phyloP scores from a whole-genome alignment of 306 rosid species.

The Citrullus colocynthis region DNA sequence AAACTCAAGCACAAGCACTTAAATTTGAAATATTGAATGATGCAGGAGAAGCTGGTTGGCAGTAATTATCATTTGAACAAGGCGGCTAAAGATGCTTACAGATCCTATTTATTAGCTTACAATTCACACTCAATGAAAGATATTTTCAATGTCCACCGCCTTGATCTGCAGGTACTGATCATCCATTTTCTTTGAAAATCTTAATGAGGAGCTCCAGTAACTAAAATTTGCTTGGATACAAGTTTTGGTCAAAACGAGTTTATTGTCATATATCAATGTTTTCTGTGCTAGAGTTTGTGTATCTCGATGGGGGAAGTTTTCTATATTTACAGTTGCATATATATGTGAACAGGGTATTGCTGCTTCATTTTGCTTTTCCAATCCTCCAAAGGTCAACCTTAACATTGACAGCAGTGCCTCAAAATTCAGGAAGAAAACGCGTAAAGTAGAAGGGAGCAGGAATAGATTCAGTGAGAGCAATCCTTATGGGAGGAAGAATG shows the following conservation, averaged over 20 bases:
- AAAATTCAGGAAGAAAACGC: conserved; percentile 47
- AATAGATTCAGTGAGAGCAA: conserved; percentile 42
- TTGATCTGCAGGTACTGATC: conserved; percentile 59
- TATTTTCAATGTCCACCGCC: conserved; percentile 75
- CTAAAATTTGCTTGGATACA: neutral
- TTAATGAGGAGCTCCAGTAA: neutral
- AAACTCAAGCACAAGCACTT: neutral
- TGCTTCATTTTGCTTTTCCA: conserved; percentile 69
- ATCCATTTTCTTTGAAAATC: neutral
- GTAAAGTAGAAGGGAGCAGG: conserved; percentile 37
- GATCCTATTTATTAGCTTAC: conserved; percentile 69
- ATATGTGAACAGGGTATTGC: conserved; percentile 61
- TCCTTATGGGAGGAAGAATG: conserved; percentile 15
- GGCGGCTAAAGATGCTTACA: conserved; percentile 81
- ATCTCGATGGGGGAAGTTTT: neutral
- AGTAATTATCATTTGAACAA: conserved; percentile 52
- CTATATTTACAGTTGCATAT: neutral
- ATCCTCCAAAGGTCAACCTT: conserved; percentile 75
- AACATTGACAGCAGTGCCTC: conserved; percentile 77
- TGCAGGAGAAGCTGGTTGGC: conserved; percentile 77
- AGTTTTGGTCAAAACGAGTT: neutral
- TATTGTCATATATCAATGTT: neutral
- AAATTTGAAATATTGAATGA: neutral
- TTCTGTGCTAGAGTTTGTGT: neutral
- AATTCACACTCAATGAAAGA: conserved; percentile 95